Conservation (phyloP, 1,284 basidiomycete species). For the Puccinia triticina region DNA sequence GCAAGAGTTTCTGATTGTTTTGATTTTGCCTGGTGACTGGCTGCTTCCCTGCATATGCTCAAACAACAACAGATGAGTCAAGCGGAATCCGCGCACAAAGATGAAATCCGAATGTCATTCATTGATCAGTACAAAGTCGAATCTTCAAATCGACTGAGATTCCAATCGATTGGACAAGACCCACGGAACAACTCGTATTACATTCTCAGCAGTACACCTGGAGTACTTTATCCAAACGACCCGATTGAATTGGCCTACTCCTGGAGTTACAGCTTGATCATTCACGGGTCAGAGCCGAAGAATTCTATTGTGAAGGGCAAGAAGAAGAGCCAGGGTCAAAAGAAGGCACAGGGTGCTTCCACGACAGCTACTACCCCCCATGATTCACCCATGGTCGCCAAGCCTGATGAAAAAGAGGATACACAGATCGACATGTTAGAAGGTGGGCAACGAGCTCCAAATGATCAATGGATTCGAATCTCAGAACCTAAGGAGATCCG, state of each 20-base stretch:
- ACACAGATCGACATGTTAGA: conserved; percentile 35
- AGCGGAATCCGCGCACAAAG: conserved; percentile 43
- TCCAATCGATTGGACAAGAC: conserved; percentile 50
- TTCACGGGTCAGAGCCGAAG: conserved; percentile 44
- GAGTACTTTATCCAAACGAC: conserved; percentile 37
- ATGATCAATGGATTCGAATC: conserved; percentile 50
- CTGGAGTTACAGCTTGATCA: conserved; percentile 51
- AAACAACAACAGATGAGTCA: conserved; percentile 32
- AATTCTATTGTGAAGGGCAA: conserved; percentile 28
- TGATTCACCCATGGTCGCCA: neutral
- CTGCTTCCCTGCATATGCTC: neutral
- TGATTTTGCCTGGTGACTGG: neutral
- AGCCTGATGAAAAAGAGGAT: conserved; percentile 3
- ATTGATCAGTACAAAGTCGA: conserved; percentile 46
- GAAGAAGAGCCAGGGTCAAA: neutral
- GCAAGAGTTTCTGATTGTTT: conserved; percentile 6
- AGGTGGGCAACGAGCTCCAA: conserved; percentile 24
- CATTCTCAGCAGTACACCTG: conserved; percentile 47
- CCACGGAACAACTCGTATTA: conserved; percentile 39
- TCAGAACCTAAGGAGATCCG: conserved; percentile 40
- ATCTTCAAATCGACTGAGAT: conserved; percentile 41
- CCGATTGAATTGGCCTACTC: conserved; percentile 41
- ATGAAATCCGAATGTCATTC: conserved; percentile 9
- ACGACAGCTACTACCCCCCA: neutral
- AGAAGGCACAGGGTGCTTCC: neutral